Evolutionary conservation across 2,329 filamentous ascomycete species (phyloP).

Genomic region (Geosmithia morbida): DNA sequence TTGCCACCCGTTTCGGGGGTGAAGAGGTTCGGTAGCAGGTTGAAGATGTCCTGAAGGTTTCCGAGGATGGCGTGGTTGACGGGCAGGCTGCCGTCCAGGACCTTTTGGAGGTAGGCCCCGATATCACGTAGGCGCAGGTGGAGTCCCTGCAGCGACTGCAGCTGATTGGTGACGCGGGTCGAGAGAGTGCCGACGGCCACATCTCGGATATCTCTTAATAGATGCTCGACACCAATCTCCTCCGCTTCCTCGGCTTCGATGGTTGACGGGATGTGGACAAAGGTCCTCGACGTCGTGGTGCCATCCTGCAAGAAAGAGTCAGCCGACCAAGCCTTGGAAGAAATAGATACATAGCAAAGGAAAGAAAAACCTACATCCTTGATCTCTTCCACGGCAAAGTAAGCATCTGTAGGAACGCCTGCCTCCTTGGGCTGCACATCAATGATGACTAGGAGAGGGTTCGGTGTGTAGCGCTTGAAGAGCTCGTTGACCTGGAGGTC

Average conservation of each 20-base stretch:
- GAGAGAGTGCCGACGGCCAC: conserved; percentile 94
- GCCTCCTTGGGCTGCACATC: conserved; percentile 98
- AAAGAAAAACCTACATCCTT: conserved; percentile 64
- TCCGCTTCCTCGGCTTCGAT: conserved; percentile 99
- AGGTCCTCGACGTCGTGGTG: conserved; percentile 91
- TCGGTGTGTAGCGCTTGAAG: conserved; percentile 97
- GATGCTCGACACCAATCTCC: conserved; percentile 96
- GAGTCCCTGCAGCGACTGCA: conserved; percentile 91
- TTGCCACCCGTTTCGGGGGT: conserved; percentile 60
- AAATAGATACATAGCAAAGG: not conserved
- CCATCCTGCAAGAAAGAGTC: conserved; percentile 52
- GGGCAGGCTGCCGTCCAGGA: conserved; percentile 80
- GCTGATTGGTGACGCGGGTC: conserved; percentile 91
- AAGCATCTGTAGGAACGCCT: conserved; percentile 93
- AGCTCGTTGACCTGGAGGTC: conserved; percentile 99
- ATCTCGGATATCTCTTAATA: conserved; percentile 94
- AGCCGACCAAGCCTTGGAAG: not conserved
- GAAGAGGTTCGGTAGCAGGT: conserved; percentile 88
- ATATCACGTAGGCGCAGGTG: conserved; percentile 93
- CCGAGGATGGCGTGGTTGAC: conserved; percentile 96
- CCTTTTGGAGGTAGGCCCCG: conserved; percentile 87
- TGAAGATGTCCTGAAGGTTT: conserved; percentile 98
- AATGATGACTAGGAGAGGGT: conserved; percentile 92
- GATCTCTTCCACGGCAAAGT: conserved; percentile 98
- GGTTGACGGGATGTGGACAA: conserved; percentile 94